Conservation (phyloP, 2,329 filamentous ascomycete genomes). For the Trichoderma sp. region DNA sequence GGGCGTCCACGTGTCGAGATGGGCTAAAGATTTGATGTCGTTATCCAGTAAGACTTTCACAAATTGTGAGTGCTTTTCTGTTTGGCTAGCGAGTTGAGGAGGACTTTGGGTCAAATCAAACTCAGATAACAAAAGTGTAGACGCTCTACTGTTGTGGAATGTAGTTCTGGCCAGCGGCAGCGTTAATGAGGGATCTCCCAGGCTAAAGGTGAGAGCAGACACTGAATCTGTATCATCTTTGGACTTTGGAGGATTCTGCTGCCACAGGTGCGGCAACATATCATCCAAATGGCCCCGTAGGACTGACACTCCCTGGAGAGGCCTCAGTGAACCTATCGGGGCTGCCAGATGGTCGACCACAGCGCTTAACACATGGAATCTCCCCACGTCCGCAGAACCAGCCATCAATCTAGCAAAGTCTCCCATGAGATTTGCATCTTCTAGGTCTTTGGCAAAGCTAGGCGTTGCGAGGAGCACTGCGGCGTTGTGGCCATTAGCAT, state of each 20-base stretch:
- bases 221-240: constrained; percentile 38
- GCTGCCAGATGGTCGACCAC: constrained; percentile 58
- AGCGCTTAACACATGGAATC: constrained; percentile 53
- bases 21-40: constrained; percentile 26
- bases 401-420: constrained; percentile 49
- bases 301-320: constrained; percentile 52
- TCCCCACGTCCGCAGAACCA: constrained; percentile 40
- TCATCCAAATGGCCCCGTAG: constrained; percentile 44
- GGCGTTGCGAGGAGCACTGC: constrained; percentile 54
- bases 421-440: constrained; percentile 45
- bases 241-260: constrained; percentile 29
- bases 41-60: constrained; percentile 32
- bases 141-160: constrained; percentile 67
- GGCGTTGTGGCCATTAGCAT: constrained; percentile 39
- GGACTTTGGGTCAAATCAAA: constrained; percentile 31
- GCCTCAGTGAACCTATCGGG: constrained; percentile 32
- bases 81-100: constrained; percentile 30
- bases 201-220: constrained; percentile 45
- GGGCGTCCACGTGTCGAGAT: constrained; percentile 42
- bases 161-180: constrained; percentile 76
- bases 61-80: constrained; percentile 44
- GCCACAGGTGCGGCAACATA: constrained; percentile 52
- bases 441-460: constrained; percentile 49
- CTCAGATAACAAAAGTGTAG: constrained; percentile 53
- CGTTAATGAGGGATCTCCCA: constrained; percentile 45